Evolutionary conservation across 2,329 filamentous ascomycete species (phyloP).

Genomic region (Fusarium sp.): DNA sequence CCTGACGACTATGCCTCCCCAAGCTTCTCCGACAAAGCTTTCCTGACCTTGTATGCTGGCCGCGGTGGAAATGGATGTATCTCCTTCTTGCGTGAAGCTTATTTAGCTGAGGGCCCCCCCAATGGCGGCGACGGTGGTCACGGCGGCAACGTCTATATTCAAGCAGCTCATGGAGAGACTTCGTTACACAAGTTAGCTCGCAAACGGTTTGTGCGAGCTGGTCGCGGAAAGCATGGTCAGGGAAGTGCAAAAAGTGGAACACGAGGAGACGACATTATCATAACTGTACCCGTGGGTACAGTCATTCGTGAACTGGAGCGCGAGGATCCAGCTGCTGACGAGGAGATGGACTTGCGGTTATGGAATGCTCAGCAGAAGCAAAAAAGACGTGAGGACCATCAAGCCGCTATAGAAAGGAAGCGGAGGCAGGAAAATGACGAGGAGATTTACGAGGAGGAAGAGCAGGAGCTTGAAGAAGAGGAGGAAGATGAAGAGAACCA

Average conservation of each 20-base stretch:
- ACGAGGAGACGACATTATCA: constrained; percentile 85
- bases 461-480: constrained; percentile 40
- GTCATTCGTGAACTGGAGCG: constrained; percentile 85
- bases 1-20: constrained; percentile 86
- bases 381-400: constrained; percentile 45
- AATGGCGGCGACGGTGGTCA: constrained; percentile 95
- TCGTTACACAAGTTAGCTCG: constrained; percentile 92
- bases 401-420: constrained; percentile 51
- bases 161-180: constrained; percentile 90
- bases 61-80: constrained; percentile 91
- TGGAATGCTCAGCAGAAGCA: constrained; percentile 50
- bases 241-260: constrained; percentile 79
- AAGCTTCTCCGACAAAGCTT: constrained; percentile 88
- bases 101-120: constrained; percentile 85
- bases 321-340: constrained; percentile 79
- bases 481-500: constrained; percentile 56
- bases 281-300: constrained; percentile 93
- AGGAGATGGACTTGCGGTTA: constrained; percentile 55
- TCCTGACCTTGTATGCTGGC: constrained; percentile 80
- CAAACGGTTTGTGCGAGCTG: constrained; percentile 77
- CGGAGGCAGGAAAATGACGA: constrained; percentile 34
- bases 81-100: constrained; percentile 92
- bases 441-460: constrained; percentile 32
- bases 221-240: constrained; percentile 80
- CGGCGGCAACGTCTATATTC: constrained; percentile 93